A percentile compares a stretch with the other conserved stretches of the same genome.
phyloP scores from a whole-genome alignment of 805 yeast genomes.

The Osmozyma mogii region DNA sequence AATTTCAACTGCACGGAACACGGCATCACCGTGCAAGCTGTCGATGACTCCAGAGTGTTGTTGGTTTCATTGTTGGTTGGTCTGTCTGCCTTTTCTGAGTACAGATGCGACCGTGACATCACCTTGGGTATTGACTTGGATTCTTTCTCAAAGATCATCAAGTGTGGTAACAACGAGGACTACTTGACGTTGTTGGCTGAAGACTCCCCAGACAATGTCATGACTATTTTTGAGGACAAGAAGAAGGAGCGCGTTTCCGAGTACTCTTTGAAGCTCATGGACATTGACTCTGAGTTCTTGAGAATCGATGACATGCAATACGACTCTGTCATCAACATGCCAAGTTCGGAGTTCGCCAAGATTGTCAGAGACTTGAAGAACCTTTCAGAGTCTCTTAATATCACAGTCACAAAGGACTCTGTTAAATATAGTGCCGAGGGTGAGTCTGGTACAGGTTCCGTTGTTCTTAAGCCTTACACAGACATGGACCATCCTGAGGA shows the following conservation, averaged over 20 bases:
- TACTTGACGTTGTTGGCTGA: conserved; percentile 84
- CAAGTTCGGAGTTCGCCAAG: conserved; percentile 81
- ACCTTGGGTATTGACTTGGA: conserved; percentile 88
- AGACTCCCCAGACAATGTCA: conserved; percentile 72
- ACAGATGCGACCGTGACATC: conserved; percentile 90
- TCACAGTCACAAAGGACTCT: conserved; percentile 84
- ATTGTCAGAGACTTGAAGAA: conserved; percentile 82
- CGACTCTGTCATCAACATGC: conserved; percentile 80
- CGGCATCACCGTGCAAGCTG: conserved; percentile 95
- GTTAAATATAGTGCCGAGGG: conserved; percentile 88
- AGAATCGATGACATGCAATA: conserved; percentile 91
- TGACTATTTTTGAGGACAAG: conserved; percentile 84
- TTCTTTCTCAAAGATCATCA: conserved; percentile 80
- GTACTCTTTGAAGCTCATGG: conserved; percentile 87
- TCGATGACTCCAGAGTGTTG: conserved; percentile 93
- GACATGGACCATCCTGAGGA: conserved; percentile 77
- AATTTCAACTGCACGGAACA: conserved; percentile 94
- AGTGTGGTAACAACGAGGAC: conserved; percentile 87
- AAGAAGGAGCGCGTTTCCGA: conserved; percentile 88
- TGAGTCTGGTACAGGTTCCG: conserved; percentile 81
- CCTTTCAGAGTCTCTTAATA: conserved; percentile 79
- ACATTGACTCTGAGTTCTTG: conserved; percentile 90
- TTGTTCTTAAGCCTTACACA: conserved; percentile 75
- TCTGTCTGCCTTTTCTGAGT: conserved; percentile 79
- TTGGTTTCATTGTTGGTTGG: conserved; percentile 84